Percentiles rank a stretch among this genome's conserved stretches.
Evolutionary conservation across 2,329 filamentous ascomycete species (phyloP).

Genomic region (Nigrograna mackinnonii): DNA sequence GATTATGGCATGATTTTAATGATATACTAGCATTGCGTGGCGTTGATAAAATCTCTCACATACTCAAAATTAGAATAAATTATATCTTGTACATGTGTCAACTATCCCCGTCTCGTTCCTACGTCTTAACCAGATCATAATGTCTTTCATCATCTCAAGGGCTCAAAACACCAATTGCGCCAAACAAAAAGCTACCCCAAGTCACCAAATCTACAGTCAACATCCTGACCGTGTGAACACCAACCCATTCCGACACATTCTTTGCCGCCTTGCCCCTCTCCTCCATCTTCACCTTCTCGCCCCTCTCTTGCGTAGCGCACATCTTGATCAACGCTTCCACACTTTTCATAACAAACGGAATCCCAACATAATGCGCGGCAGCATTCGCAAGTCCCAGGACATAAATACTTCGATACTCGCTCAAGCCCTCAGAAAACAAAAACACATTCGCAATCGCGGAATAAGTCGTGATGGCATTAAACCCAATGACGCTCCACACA

Average conservation of each 20-base stretch:
- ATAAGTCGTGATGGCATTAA: slow-evolving; percentile 18
- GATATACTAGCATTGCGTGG: no score
- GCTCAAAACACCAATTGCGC: slow-evolving; percentile 12
- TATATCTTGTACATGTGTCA: no score
- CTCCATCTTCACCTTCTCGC: slow-evolving; percentile 1
- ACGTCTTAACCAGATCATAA: no score
- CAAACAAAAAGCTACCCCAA: slow-evolving; percentile 21
- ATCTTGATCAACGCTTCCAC: slow-evolving; percentile 14
- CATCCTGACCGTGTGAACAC: slow-evolving; percentile 22
- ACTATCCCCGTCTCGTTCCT: no score
- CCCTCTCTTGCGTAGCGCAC: slow-evolving; percentile 12
- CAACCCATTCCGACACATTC: slow-evolving; percentile 20
- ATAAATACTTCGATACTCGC: slow-evolving; percentile 10
- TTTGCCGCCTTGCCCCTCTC: slow-evolving; percentile 9
- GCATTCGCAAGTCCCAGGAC: slow-evolving; percentile 14
- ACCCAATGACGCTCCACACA: slow-evolving; percentile 17
- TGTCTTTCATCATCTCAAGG: no score
- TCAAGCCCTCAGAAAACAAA: slow-evolving; percentile 7
- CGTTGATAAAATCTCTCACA: no score
- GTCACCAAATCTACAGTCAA: slow-evolving; percentile 24
- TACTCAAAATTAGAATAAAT: no score
- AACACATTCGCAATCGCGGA: slow-evolving; percentile 17
- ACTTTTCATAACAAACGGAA: slow-evolving; percentile 17
- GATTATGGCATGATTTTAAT: no score
- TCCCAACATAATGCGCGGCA: slow-evolving; percentile 21